Evolutionary conservation across 257 asterid species (phyloP).

Genomic region (Capsicum chinense): DNA sequence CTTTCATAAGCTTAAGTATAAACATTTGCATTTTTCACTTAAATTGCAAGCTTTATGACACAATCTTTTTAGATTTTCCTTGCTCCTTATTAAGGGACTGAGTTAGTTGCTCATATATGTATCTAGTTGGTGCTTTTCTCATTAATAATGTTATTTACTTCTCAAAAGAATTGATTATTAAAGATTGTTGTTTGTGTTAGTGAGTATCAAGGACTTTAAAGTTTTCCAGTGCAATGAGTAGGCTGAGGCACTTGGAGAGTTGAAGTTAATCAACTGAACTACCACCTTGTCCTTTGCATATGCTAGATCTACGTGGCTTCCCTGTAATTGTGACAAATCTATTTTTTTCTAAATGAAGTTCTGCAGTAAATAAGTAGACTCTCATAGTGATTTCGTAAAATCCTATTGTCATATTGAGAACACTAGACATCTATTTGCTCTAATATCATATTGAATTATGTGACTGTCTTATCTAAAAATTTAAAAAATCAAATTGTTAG

Average conservation of each 20-base stretch:
- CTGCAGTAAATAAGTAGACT: neutral
- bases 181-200: neutral
- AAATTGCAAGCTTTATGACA: neutral
- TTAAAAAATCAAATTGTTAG: no score
- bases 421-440: no score
- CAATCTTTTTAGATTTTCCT: neutral
- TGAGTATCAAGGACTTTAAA: slow-evolving; percentile 6
- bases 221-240: slow-evolving; percentile 13
- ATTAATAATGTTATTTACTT: neutral
- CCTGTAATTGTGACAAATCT: slow-evolving; percentile 3
- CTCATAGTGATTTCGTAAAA: no score
- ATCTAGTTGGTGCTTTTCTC: slow-evolving; percentile 23
- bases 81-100: neutral
- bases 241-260: slow-evolving; percentile 8
- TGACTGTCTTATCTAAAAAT: no score
- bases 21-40: neutral
- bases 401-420: no score
- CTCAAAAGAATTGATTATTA: neutral
- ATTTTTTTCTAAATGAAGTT: neutral
- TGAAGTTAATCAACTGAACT: slow-evolving; percentile 14
- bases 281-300: slow-evolving; percentile 7
- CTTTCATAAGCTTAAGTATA: slow-evolving; percentile 1
- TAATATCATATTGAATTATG: no score
- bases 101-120: neutral
- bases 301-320: neutral